Conservation (phyloP, 139 green algal species). For the Mesostigma viride region DNA sequence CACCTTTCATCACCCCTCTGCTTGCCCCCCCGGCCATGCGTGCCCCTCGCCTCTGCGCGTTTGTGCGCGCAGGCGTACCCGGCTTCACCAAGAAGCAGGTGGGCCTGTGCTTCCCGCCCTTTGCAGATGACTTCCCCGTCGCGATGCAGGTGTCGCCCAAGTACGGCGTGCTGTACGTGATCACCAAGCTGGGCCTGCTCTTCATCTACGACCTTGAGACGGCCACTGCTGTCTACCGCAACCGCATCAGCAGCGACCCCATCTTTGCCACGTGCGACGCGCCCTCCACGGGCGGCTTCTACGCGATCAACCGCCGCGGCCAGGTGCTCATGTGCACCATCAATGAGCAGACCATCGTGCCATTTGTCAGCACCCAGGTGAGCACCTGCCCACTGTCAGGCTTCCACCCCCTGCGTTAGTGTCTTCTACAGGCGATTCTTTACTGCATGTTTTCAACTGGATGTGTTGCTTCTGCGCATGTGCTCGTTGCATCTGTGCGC, state of each 20-base stretch:
- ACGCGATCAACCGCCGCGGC: constrained; percentile 77
- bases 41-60: too few species aligned
- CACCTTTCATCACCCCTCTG: too few species aligned
- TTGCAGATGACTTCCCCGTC: constrained; percentile 97
- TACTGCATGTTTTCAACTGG: too few species aligned
- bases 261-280: constrained; percentile 82
- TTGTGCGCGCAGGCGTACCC: constrained; percentile 6
- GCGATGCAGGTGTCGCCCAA: constrained; percentile 78
- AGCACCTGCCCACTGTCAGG: too few species aligned
- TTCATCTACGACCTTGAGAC: constrained; percentile 99
- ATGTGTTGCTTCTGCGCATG: too few species aligned
- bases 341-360: constrained; percentile 85
- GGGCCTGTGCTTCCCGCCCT: constrained; percentile 97
- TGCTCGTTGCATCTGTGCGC: too few species aligned
- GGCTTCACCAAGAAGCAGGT: constrained; percentile 70
- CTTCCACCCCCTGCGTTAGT: too few species aligned
- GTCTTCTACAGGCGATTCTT: too few species aligned
- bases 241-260: constrained; percentile 86
- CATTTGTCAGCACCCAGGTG: constrained; percentile 71
- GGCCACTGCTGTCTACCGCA: constrained; percentile 90
- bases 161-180: constrained; percentile 85
- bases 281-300: constrained; percentile 68
- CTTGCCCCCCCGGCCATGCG: too few species aligned
- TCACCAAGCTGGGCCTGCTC: constrained; percentile 95
- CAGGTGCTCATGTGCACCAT: constrained; percentile 86